Evolutionary conservation across 2,329 filamentous ascomycete species (phyloP).

Genomic region (Sporothrix brasiliensis): DNA sequence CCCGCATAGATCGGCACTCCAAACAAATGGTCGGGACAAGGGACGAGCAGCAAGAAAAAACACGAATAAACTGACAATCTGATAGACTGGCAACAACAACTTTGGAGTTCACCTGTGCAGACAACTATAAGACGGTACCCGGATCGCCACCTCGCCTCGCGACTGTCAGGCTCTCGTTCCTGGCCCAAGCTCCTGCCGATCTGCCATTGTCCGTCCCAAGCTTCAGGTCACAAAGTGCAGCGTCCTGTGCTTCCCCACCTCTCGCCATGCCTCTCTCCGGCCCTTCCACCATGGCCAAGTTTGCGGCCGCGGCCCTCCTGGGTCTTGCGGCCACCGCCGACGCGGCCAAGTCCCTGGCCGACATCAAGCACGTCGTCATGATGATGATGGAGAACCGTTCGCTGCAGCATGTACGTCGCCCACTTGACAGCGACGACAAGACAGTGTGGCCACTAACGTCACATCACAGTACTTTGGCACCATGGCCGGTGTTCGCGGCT

Average conservation of each 20-base stretch:
- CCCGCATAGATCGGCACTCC: slow-evolving; percentile 19
- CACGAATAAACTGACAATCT: neutral
- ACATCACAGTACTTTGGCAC: slow-evolving; percentile 54
- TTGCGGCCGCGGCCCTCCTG: slow-evolving; percentile 33
- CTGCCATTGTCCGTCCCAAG: slow-evolving; percentile 5
- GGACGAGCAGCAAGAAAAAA: neutral
- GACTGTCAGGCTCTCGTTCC: neutral
- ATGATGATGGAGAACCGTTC: slow-evolving; percentile 56
- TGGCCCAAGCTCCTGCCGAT: slow-evolving; percentile 27
- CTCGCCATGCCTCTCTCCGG: neutral
- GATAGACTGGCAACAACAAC: neutral
- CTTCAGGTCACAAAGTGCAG: neutral
- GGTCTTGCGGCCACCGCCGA: slow-evolving; percentile 35
- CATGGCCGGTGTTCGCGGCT: slow-evolving; percentile 57
- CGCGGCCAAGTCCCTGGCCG: slow-evolving; percentile 48
- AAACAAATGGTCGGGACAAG: neutral
- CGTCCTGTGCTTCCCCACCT: neutral
- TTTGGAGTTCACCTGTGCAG: neutral
- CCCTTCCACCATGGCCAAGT: slow-evolving; percentile 33
- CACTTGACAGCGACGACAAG: too few relatives aligned
- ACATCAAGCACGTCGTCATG: slow-evolving; percentile 60
- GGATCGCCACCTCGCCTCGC: neutral
- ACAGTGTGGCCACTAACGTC: neutral
- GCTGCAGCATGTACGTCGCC: slow-evolving; percentile 41
- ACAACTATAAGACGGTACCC: slow-evolving; percentile 18